Conservation (phyloP, 495 filamentous ascomycete species). For the Daldinia bambusicola region DNA sequence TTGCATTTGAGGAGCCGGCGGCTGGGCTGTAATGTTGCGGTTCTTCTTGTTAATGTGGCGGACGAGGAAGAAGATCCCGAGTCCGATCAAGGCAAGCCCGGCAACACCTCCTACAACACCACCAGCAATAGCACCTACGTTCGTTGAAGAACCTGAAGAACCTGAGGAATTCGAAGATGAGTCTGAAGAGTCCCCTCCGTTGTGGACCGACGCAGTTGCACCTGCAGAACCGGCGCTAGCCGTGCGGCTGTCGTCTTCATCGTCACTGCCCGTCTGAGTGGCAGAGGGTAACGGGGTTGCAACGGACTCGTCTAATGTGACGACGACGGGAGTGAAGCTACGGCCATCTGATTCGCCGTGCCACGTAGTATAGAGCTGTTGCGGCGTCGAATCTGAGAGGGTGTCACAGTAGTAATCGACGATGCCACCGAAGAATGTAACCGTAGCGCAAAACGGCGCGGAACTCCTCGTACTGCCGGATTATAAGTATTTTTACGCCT, state of each 20-base stretch:
- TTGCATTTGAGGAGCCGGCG: slow-evolving; percentile 27
- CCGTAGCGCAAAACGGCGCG: slow-evolving; percentile 52
- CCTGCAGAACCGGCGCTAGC: slow-evolving; percentile 9
- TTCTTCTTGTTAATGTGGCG: slow-evolving; percentile 50
- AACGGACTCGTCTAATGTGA: slow-evolving; percentile 20
- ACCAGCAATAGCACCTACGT: slow-evolving; percentile 58
- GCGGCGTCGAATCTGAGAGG: slow-evolving; percentile 38
- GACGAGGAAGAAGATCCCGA: slow-evolving; percentile 53
- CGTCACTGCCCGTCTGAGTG: slow-evolving; percentile 5
- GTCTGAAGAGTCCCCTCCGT: neutral
- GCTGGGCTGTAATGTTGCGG: slow-evolving; percentile 10
- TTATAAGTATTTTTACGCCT: slow-evolving; percentile 2
- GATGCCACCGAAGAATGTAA: slow-evolving; percentile 49
- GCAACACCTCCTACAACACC: slow-evolving; percentile 62
- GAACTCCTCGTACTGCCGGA: slow-evolving; percentile 42
- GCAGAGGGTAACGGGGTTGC: slow-evolving; percentile 18
- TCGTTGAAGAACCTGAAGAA: slow-evolving; percentile 42
- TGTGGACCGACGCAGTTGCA: slow-evolving; percentile 6
- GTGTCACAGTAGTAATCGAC: slow-evolving; percentile 55
- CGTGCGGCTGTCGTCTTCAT: slow-evolving; percentile 4
- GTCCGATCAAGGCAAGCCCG: slow-evolving; percentile 52
- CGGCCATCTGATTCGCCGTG: slow-evolving; percentile 48
- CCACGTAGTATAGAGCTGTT: slow-evolving; percentile 52
- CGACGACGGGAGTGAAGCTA: slow-evolving; percentile 41
- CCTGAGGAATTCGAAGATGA: neutral